Percentiles rank a stretch among this genome's conserved stretches.
These are phyloP conservation scores for Penicillium sclerotiorum DNA, from an alignment of 2,329 filamentous ascomycete species.

Conservation along the genomic window DNA sequence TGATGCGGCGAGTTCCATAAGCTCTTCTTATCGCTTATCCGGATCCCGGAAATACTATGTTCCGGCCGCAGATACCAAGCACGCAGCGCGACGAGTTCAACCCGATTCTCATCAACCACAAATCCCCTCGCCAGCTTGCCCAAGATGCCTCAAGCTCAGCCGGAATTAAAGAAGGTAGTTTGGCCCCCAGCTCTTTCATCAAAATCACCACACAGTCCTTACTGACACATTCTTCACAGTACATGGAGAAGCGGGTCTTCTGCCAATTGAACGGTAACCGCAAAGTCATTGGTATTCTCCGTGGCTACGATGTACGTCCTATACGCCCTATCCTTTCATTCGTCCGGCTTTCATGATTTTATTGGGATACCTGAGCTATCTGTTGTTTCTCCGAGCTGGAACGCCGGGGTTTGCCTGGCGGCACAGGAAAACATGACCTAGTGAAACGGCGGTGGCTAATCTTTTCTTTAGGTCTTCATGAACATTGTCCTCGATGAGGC, in stretches of 20 bases:
- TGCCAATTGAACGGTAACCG: conserved; percentile 97
- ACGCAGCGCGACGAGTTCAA: conserved; percentile 22
- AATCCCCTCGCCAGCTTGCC: conserved; percentile 27
- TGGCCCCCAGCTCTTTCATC: not conserved
- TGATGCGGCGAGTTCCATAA: conserved; percentile 4
- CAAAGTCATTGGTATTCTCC: conserved; percentile 91
- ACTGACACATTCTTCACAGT: conserved; percentile 58
- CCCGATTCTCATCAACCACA: conserved; percentile 20
- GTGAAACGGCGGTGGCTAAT: not conserved
- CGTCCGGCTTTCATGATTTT: not conserved
- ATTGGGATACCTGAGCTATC: too few relatives aligned
- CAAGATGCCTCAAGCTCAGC: conserved; percentile 96
- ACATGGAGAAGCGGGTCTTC: conserved; percentile 98
- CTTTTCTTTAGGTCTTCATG: conserved; percentile 75
- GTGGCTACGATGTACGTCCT: conserved; percentile 86
- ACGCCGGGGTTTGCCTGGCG: not conserved
- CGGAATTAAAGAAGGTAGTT: conserved; percentile 94
- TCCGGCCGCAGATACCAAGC: conserved; percentile 38
- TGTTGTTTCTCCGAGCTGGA: not conserved
- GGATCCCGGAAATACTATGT: conserved; percentile 35
- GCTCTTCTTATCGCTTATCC: conserved; percentile 27
- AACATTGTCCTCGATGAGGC: conserved; percentile 98
- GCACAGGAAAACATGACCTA: not conserved
- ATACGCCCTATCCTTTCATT: too few relatives aligned
- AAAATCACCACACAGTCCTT: not conserved